These are phyloP conservation scores for Acephala macrosclerotiorum DNA, from an alignment of 2,329 filamentous ascomycete species.

Conservation along the genomic window DNA sequence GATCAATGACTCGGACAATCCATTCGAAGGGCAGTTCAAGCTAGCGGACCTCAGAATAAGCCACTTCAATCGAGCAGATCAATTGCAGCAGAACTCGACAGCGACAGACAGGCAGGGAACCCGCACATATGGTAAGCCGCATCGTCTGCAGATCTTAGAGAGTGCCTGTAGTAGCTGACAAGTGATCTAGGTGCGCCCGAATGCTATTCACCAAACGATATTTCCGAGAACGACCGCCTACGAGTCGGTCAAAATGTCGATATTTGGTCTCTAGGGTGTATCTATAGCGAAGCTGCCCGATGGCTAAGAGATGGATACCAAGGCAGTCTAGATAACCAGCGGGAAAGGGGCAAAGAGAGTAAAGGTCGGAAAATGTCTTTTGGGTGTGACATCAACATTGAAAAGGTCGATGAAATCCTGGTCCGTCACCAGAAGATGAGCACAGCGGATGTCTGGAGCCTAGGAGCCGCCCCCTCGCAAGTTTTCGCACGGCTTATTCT, in stretches of 20 bases:
- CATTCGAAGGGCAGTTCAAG: constrained; percentile 40
- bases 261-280: constrained; percentile 46
- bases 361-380: too few relatives aligned
- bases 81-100: not conserved
- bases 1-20: constrained; percentile 29
- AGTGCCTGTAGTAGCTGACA: constrained; percentile 10
- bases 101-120: constrained; percentile 18
- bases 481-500: not conserved
- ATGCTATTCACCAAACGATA: constrained; percentile 30
- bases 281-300: constrained; percentile 42
- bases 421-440: too few relatives aligned
- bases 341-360: constrained; percentile 32
- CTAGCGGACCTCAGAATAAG: constrained; percentile 43
- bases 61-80: constrained; percentile 17
- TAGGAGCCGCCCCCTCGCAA: not conserved
- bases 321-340: constrained; percentile 37
- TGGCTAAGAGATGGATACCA: constrained; percentile 39
- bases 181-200: constrained; percentile 42
- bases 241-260: constrained; percentile 35
- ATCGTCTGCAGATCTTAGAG: not conserved
- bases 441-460: not conserved
- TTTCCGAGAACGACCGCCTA: constrained; percentile 4
- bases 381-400: too few relatives aligned
- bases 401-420: too few relatives aligned
- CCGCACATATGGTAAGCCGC: constrained; percentile 29